Conservation (phyloP, 2,329 filamentous ascomycete species). For the Didymosphaeria variabile region DNA sequence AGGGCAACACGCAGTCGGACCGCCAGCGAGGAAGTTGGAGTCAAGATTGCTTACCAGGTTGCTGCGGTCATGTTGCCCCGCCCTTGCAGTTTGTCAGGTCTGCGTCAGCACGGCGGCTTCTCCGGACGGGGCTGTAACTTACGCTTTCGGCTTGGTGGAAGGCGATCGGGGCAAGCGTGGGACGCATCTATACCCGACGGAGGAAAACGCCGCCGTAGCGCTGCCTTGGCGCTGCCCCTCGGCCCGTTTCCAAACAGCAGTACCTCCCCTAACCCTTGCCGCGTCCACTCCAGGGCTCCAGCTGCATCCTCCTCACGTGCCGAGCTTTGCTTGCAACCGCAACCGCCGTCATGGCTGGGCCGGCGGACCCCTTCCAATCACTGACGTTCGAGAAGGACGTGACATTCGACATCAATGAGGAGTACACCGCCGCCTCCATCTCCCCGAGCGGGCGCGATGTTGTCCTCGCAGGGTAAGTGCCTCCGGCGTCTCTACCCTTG, state of each 20-base stretch:
- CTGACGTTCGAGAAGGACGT: conserved; percentile 87
- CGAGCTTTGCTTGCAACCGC: conserved; percentile 26
- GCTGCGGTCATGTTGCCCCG: background rate
- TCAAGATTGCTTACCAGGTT: conserved; percentile 6
- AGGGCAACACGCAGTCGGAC: background rate
- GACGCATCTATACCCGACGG: background rate
- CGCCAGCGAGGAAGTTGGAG: background rate
- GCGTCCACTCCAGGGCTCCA: conserved; percentile 3
- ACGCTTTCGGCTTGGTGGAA: background rate
- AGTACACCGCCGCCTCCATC: conserved; percentile 88
- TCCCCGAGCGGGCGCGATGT: conserved; percentile 91
- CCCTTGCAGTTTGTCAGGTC: background rate
- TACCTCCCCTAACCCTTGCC: background rate
- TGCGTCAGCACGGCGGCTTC: background rate
- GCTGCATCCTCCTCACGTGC: conserved; percentile 24
- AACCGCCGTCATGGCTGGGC: conserved; percentile 24
- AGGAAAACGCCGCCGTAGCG: background rate
- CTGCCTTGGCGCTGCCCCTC: background rate
- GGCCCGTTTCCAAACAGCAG: conserved; percentile 1
- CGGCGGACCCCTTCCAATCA: conserved; percentile 75
- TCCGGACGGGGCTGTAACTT: background rate
- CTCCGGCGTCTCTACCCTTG: background rate
- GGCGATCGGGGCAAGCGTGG: background rate
- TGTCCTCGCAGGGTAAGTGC: conserved; percentile 76
- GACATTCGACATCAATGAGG: conserved; percentile 80